Base-by-base conservation (phyloP, 2,329 filamentous ascomycete species). In the Immersiporthe knoxdaviesiana region DNA sequence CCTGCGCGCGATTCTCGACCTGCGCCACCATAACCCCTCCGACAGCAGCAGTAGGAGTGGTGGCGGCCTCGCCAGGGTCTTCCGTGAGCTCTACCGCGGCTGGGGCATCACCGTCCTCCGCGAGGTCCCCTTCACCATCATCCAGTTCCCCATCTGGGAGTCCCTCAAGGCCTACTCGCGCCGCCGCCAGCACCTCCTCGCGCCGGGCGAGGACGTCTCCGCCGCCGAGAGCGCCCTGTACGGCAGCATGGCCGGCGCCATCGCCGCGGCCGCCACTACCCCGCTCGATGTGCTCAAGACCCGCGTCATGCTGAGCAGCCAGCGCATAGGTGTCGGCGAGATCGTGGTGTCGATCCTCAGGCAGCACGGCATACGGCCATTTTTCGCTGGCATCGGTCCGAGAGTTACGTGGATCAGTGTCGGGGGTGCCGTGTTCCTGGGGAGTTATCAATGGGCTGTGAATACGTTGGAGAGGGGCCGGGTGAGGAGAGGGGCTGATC, bases 121-220 rank as follows among this genome's bases (percentile, higher is more conserved):
- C 70, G 96, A 99, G 84, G 94, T 99, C 71, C 96, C 96, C 4
- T 99, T 99, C 77, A 98, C 97, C 2, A 90, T 97, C 12, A 92
- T 99, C 72, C 96, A 99, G 80, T 99, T 99, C 78, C 96, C 96
- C 60, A 86, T 99, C 72, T 99, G 96, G 96, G 96, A 99, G 81
- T 89, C 87, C 5, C 87, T 98, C 85, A 98, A 97, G 85, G 84
- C 84, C 56, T 92, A 88, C 86, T 75, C 81, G 54, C 79, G 83
- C 62, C 77, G 82, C 60, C 76, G 76, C 44, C 70, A 60, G 44
- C 63, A 71, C n/a, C 72, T 70, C 10, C 71, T 72, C 2, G 71
- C 64, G 3, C 74, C 72, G 21, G 74, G 76, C 2, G 73, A 70
- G 73, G 81, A 85, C 76, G 83, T 96, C 1, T 86, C 89, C 21